These are phyloP conservation scores for Orbilia ellipsospora DNA, from an alignment of 2,329 filamentous ascomycete species.

Conservation along the genomic window DNA sequence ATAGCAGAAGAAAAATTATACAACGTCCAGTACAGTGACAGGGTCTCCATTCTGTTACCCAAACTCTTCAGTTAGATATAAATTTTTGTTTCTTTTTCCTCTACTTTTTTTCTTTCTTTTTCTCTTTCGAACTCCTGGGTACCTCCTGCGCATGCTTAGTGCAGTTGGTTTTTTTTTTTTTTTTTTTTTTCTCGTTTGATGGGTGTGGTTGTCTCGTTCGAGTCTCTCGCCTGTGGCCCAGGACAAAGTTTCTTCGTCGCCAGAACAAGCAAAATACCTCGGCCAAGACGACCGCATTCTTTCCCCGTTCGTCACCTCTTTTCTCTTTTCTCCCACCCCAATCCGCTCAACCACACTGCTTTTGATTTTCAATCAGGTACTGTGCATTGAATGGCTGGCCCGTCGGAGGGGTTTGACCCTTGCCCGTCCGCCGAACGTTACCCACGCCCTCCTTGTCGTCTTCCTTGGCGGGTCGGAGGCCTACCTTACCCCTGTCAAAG, in stretches of 20 bases:
- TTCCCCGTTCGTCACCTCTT: not conserved
- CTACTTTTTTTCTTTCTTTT: slow-evolving; percentile 28
- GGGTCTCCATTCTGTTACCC: slow-evolving; percentile 20
- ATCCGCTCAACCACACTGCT: too few relatives aligned
- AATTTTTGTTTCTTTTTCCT: not conserved
- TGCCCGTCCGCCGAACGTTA: slow-evolving; percentile 41
- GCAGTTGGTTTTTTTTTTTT: slow-evolving; percentile 17
- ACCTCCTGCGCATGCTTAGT: slow-evolving; percentile 33
- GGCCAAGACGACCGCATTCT: slow-evolving; percentile 36
- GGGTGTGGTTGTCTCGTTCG: slow-evolving; percentile 4
- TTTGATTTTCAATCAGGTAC: not conserved
- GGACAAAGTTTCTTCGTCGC: not conserved
- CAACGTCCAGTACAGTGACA: not conserved
- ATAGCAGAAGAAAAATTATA: too few relatives aligned
- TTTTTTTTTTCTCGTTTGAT: slow-evolving; percentile 4
- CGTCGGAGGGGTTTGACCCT: slow-evolving; percentile 23
- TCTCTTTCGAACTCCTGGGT: slow-evolving; percentile 21
- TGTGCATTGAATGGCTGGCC: slow-evolving; percentile 1
- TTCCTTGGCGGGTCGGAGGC: slow-evolving; percentile 37
- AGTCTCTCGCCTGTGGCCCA: slow-evolving; percentile 20
- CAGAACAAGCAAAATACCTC: slow-evolving; percentile 33
- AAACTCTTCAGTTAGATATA: not conserved
- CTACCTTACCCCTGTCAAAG: slow-evolving; percentile 43
- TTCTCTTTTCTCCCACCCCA: too few relatives aligned
- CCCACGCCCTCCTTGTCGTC: slow-evolving; percentile 30